Evolutionary conservation across 1,284 basidiomycete species (phyloP).

Genomic region (Somion occarium): DNA sequence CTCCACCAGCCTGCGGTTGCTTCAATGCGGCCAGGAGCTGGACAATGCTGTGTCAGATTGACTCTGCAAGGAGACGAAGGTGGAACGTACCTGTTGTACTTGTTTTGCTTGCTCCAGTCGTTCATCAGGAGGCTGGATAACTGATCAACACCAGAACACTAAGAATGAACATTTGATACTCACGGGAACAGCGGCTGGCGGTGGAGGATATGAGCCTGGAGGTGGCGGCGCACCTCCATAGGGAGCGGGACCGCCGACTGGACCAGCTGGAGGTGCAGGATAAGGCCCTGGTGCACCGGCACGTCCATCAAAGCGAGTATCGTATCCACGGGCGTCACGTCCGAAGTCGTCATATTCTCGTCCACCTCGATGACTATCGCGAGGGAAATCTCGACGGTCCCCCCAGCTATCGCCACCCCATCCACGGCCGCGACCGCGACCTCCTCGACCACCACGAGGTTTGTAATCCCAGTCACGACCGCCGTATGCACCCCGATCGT

Average conservation of each 20-base stretch:
- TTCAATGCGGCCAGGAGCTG: constrained; percentile 73
- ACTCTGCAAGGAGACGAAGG: background rate
- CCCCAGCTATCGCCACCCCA: constrained; percentile 30
- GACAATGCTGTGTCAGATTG: constrained; percentile 8
- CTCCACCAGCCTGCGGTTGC: constrained; percentile 45
- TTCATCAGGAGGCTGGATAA: constrained; percentile 46
- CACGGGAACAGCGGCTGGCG: constrained; percentile 22
- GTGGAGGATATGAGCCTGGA: constrained; percentile 24
- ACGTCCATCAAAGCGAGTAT: constrained; percentile 30
- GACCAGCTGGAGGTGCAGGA: constrained; percentile 21
- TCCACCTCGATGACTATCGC: constrained; percentile 43
- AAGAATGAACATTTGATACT: constrained; percentile 9
- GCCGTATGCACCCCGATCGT: constrained; percentile 25
- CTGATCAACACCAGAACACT: background rate
- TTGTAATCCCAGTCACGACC: constrained; percentile 38
- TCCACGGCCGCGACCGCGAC: constrained; percentile 21
- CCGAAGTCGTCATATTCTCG: constrained; percentile 41
- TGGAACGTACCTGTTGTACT: constrained; percentile 59
- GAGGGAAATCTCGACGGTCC: constrained; percentile 43
- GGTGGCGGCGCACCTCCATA: constrained; percentile 14
- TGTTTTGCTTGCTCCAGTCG: constrained; percentile 78
- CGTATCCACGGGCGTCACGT: constrained; percentile 22
- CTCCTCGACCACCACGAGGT: constrained; percentile 29
- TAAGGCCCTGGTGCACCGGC: constrained; percentile 27
- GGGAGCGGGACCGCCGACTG: constrained; percentile 20